Evolutionary conservation across 108 stramenopile genomes (phyloP).

Genomic region (Nitzschia inconspicua): DNA sequence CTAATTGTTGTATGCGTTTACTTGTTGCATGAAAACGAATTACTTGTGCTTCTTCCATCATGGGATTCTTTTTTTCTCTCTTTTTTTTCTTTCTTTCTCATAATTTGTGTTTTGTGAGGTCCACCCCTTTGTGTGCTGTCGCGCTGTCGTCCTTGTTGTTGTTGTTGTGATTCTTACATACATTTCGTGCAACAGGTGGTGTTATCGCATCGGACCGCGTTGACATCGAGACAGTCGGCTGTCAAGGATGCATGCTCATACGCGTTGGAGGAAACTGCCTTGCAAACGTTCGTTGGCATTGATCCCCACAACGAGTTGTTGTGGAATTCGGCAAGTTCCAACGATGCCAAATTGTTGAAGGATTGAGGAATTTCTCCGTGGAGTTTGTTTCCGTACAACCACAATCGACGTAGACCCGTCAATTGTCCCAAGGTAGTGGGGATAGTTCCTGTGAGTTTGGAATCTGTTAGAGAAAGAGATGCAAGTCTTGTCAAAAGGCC

Average conservation of each 20-base stretch:
- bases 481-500: constrained; percentile 22
- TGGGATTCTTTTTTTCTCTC: too few relatives aligned
- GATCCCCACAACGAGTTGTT: constrained; percentile 44
- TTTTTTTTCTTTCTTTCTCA: too few relatives aligned
- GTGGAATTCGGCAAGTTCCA: constrained; percentile 43
- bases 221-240: constrained; percentile 7
- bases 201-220: background rate
- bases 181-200: constrained; percentile 21
- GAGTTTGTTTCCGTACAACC: constrained; percentile 21
- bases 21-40: too few relatives aligned
- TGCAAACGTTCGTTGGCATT: constrained; percentile 39
- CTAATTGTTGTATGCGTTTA: too few relatives aligned
- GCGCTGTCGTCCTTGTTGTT: too few relatives aligned
- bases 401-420: constrained; percentile 3
- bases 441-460: constrained; percentile 14
- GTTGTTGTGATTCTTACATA: too few relatives aligned
- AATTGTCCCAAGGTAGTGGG: constrained; percentile 8
- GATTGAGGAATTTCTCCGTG: constrained; percentile 14
- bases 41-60: too few relatives aligned
- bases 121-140: too few relatives aligned
- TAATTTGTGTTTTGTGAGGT: too few relatives aligned
- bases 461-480: constrained; percentile 17
- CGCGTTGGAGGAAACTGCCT: constrained; percentile 1
- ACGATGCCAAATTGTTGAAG: constrained; percentile 35
- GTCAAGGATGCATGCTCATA: constrained; percentile 33